Conservation (phyloP, 768 basidiomycete genomes). For the Exsudoporus frostii region DNA sequence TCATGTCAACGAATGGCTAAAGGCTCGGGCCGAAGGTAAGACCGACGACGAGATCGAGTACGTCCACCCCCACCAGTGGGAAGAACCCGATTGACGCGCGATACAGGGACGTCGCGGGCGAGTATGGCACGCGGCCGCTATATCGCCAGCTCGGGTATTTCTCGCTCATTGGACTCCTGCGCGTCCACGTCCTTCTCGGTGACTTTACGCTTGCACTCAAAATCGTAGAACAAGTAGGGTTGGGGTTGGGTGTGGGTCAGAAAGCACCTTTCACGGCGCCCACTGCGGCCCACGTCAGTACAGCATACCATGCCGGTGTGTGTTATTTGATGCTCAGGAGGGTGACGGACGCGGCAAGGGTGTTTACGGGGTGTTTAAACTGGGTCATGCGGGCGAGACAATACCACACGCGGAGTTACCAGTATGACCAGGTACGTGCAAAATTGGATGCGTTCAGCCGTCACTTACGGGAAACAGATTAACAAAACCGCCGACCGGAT, state of each 20-base stretch:
- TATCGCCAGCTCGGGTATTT: constrained; percentile 98
- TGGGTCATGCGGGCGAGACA: constrained; percentile 96
- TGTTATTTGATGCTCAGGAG: constrained; percentile 94
- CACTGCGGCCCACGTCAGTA: constrained; percentile 94
- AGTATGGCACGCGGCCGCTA: constrained; percentile 85
- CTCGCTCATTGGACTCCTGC: constrained; percentile 89
- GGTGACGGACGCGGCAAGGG: constrained; percentile 93
- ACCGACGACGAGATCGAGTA: constrained; percentile 80
- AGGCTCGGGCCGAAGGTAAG: constrained; percentile 78
- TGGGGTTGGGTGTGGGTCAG: constrained; percentile 87
- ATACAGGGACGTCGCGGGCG: constrained; percentile 76
- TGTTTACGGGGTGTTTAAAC: constrained; percentile 89
- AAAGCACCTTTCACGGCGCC: constrained; percentile 93
- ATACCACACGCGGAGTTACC: constrained; percentile 94
- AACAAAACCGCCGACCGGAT: constrained; percentile 97
- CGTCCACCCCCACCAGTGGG: constrained; percentile 28
- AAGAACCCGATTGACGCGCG: constrained; percentile 2
- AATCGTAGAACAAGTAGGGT: constrained; percentile 90
- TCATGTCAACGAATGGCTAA: constrained; percentile 89
- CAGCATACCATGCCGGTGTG: constrained; percentile 95
- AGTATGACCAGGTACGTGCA: constrained; percentile 80
- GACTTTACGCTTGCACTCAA: constrained; percentile 95
- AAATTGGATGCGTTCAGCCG: background rate
- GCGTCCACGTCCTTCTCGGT: constrained; percentile 93
- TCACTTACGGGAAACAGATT: constrained; percentile 50